Percentiles rank a stretch among this genome's conserved stretches.
These are phyloP conservation scores for Paspalum notatum DNA, from an alignment of 176 grass and related monocot species.

Conservation along the genomic window DNA sequence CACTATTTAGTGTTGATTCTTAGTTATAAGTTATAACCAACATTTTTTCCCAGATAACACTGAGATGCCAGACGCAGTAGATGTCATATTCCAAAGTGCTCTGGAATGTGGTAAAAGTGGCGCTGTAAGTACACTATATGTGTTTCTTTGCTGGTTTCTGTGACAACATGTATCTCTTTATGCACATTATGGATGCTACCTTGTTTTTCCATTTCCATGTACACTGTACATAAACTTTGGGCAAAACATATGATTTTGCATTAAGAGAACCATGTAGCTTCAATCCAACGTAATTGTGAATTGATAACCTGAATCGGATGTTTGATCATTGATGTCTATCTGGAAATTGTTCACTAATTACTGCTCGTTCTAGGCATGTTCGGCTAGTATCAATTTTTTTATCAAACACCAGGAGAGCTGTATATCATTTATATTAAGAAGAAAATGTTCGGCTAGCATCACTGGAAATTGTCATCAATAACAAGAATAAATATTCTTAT, in stretches of 20 bases:
- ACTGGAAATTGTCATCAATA: background rate
- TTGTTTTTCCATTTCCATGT: background rate
- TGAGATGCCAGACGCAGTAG: slow-evolving; percentile 77
- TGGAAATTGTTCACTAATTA: background rate
- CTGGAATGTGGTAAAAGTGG: slow-evolving; percentile 60
- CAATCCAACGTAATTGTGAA: no score
- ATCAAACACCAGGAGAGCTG: no score
- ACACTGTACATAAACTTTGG: no score
- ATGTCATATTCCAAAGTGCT: slow-evolving; percentile 76
- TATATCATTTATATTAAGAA: no score
- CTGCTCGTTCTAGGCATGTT: background rate
- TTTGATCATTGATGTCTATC: background rate
- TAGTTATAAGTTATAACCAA: slow-evolving; percentile 29
- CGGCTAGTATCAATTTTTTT: no score
- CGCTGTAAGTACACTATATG: slow-evolving; percentile 54
- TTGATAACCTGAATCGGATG: no score
- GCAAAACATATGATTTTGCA: no score
- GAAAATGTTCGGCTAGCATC: no score
- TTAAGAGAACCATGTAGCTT: no score
- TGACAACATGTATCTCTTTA: background rate
- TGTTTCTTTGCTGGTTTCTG: background rate
- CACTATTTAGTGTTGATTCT: slow-evolving; percentile 22
- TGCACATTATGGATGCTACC: background rate
- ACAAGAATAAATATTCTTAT: background rate
- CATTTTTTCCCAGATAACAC: slow-evolving; percentile 51